Evolutionary conservation across 345 rosid genomes (phyloP).

Genomic region (Citrus australasica): DNA sequence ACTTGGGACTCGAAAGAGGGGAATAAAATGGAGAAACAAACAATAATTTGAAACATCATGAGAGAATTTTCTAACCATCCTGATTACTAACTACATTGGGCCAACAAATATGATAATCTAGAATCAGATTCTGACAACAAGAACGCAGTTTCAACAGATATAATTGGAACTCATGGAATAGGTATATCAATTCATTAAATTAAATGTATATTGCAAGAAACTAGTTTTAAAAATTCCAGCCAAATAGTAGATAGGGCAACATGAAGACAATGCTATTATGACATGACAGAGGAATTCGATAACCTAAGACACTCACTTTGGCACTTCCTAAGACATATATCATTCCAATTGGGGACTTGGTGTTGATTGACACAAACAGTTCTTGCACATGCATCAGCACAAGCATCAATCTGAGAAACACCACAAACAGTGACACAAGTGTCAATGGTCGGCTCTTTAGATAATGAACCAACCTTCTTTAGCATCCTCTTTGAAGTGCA

Average conservation of each 20-base stretch:
- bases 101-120: not conserved
- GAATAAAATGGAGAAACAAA: not conserved
- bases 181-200: not conserved
- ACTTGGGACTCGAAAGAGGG: not conserved
- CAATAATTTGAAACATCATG: not conserved
- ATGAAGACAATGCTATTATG: slow-evolving; percentile 14
- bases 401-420: slow-evolving; percentile 61
- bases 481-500: slow-evolving; percentile 69
- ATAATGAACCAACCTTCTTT: slow-evolving; percentile 56
- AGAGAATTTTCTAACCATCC: not conserved
- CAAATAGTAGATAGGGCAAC: not conserved
- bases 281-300: slow-evolving; percentile 32
- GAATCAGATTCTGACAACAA: not conserved
- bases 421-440: slow-evolving; percentile 67
- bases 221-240: not conserved
- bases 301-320: slow-evolving; percentile 58
- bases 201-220: not conserved
- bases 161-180: not conserved
- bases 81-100: not conserved
- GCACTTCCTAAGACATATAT: slow-evolving; percentile 52
- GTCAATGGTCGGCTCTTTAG: slow-evolving; percentile 52
- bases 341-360: slow-evolving; percentile 70
- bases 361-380: slow-evolving; percentile 60
- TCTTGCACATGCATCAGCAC: slow-evolving; percentile 61
- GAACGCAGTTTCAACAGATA: not conserved